Percentiles rank a stretch among this genome's conserved stretches.
phyloP scores from a whole-genome alignment of 495 filamentous ascomycete genomes.

The Rhypophila decipiens region DNA sequence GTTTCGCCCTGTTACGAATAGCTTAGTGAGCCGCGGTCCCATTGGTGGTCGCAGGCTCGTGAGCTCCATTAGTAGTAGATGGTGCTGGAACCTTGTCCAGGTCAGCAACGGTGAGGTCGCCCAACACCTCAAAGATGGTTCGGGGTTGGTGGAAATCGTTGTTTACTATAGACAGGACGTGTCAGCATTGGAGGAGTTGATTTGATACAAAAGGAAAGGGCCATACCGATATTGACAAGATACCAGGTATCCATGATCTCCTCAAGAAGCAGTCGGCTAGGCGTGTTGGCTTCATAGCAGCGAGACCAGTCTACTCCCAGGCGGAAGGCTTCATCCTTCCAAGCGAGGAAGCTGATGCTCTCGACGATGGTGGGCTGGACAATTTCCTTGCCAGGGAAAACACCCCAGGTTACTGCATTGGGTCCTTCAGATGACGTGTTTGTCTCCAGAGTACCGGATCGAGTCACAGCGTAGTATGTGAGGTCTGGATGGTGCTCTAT shows the following conservation, averaged over 20 bases:
- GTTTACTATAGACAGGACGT: slow-evolving; percentile 56
- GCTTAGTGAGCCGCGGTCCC: slow-evolving; percentile 19
- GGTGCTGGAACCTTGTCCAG: slow-evolving; percentile 41
- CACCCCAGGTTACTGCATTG: slow-evolving; percentile 98
- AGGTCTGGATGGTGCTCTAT: slow-evolving; percentile 74
- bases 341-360: slow-evolving; percentile 93
- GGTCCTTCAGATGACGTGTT: slow-evolving; percentile 79
- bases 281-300: slow-evolving; percentile 70
- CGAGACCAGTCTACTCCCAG: slow-evolving; percentile 91
- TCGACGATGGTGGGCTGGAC: slow-evolving; percentile 99
- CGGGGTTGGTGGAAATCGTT: slow-evolving; percentile 85
- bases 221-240: slow-evolving; percentile 88
- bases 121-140: slow-evolving; percentile 78
- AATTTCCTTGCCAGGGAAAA: slow-evolving; percentile 97
- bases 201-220: background rate
- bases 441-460: slow-evolving; percentile 71
- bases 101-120: slow-evolving; percentile 64
- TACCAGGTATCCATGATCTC: slow-evolving; percentile 85
- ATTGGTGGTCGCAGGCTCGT: slow-evolving; percentile 12
- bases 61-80: slow-evolving; percentile 7
- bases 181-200: background rate
- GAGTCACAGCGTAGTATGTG: slow-evolving; percentile 89
- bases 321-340: slow-evolving; percentile 96
- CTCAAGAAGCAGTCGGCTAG: slow-evolving; percentile 78
- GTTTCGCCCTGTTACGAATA: background rate